Conservation (phyloP, 2,329 filamentous ascomycete genomes). For the Pestalotiopsis sp. region DNA sequence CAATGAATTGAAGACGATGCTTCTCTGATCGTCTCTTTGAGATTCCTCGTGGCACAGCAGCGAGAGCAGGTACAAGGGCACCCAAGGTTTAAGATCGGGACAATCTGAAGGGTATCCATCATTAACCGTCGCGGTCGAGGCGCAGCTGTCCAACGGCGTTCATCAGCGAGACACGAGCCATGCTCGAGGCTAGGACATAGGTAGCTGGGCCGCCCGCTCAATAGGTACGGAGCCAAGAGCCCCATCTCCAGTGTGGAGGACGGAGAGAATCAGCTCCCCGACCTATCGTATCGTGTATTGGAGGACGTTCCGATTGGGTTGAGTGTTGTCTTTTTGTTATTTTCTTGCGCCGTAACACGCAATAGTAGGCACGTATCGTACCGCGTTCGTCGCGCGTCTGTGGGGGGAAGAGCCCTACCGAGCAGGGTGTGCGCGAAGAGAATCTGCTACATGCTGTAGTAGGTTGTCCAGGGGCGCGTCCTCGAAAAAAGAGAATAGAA, state of each 20-base stretch:
- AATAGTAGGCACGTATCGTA: not conserved
- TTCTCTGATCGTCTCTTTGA: not conserved
- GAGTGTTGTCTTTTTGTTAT: not conserved
- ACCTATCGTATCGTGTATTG: not conserved
- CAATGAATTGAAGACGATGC: not conserved
- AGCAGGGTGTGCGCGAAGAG: not conserved
- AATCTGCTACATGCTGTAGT: not conserved
- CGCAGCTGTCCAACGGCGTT: conserved; percentile 1
- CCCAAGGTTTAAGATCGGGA: not conserved
- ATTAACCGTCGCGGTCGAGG: conserved; percentile 1
- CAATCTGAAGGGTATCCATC: not conserved
- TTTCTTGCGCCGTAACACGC: not conserved
- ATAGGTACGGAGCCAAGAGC: not conserved
- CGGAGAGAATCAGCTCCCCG: not conserved
- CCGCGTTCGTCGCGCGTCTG: not conserved
- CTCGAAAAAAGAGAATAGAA: not conserved
- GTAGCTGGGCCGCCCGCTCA: not conserved
- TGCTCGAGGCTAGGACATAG: not conserved
- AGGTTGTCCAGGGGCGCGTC: not conserved
- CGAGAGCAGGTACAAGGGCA: not conserved
- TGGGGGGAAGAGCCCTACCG: not conserved
- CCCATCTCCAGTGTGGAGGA: conserved; percentile 5
- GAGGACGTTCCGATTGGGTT: not conserved
- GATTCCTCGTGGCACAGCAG: not conserved
- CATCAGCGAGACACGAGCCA: not conserved